These are phyloP conservation scores for Paramecium tetraurelia DNA, from an alignment of 73 alveolate species.

Conservation along the genomic window DNA sequence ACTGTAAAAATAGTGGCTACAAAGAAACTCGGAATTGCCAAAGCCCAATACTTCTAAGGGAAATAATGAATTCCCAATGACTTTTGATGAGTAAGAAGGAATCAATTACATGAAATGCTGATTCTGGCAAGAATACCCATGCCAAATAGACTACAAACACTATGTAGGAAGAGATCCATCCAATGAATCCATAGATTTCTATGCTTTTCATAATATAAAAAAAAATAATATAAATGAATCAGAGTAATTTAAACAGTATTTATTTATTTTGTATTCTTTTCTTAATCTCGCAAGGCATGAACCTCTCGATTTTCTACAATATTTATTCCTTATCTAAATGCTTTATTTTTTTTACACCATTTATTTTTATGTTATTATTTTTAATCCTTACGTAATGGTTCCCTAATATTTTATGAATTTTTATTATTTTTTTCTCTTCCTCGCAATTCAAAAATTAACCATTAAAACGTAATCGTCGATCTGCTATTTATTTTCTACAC, in stretches of 20 bases:
- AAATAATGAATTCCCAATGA: constrained; percentile 62
- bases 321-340: neutral
- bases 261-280: constrained; percentile 12
- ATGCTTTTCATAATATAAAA: constrained; percentile 39
- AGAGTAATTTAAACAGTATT: neutral
- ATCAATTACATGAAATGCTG: neutral
- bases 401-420: neutral
- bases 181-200: constrained; percentile 65
- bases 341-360: neutral
- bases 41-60: constrained; percentile 63
- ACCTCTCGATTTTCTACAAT: neutral
- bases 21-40: constrained; percentile 55
- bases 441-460: constrained; percentile 47
- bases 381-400: neutral
- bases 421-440: constrained; percentile 38
- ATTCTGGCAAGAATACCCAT: constrained; percentile 64
- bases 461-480: constrained; percentile 39
- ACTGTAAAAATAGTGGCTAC: constrained; percentile 38
- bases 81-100: neutral
- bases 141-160: constrained; percentile 46
- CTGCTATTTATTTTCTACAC: constrained; percentile 53
- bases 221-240: neutral
- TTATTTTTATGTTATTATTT: neutral
- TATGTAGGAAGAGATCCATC: constrained; percentile 63
- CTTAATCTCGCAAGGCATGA: neutral